phyloP scores from a whole-genome alignment of 192 early-diverging fungal genomes.

The Entomortierella beljakovae region DNA sequence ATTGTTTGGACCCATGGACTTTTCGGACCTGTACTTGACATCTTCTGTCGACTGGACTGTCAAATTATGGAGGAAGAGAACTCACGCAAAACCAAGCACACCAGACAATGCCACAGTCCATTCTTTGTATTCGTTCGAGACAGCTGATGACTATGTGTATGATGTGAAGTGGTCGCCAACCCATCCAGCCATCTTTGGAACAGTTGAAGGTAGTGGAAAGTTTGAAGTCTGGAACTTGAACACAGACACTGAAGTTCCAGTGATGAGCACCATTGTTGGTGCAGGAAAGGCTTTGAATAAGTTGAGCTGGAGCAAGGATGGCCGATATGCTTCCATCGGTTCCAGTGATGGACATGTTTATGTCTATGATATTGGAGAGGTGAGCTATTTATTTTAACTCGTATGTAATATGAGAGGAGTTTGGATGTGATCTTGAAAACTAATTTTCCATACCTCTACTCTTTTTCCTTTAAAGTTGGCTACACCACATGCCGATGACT shows the following conservation, averaged over 20 bases:
- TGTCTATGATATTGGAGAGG: constrained; percentile 95
- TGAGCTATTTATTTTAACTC: constrained; percentile 58
- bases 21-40: constrained; percentile 93
- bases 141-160: constrained; percentile 96
- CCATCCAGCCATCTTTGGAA: constrained; percentile 95
- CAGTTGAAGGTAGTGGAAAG: constrained; percentile 90
- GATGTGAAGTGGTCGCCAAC: constrained; percentile 98
- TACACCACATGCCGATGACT: constrained; percentile 62
- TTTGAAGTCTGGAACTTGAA: constrained; percentile 97
- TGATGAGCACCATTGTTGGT: constrained; percentile 68
- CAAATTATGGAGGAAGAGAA: constrained; percentile 90
- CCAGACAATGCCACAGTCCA: constrained; percentile 64
- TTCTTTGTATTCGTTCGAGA: constrained; percentile 89
- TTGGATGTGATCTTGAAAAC: too few species aligned
- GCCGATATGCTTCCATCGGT: constrained; percentile 82
- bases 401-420: too few species aligned
- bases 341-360: constrained; percentile 86
- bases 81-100: constrained; percentile 63
- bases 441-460: background rate
- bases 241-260: constrained; percentile 80
- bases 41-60: constrained; percentile 97
- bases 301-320: constrained; percentile 94
- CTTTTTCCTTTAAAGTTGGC: constrained; percentile 54
- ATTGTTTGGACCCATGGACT: constrained; percentile 78
- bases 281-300: constrained; percentile 88